Evolutionary conservation across 2,329 filamentous ascomycete species (phyloP).

Genomic region (Fusarium nematophilum): DNA sequence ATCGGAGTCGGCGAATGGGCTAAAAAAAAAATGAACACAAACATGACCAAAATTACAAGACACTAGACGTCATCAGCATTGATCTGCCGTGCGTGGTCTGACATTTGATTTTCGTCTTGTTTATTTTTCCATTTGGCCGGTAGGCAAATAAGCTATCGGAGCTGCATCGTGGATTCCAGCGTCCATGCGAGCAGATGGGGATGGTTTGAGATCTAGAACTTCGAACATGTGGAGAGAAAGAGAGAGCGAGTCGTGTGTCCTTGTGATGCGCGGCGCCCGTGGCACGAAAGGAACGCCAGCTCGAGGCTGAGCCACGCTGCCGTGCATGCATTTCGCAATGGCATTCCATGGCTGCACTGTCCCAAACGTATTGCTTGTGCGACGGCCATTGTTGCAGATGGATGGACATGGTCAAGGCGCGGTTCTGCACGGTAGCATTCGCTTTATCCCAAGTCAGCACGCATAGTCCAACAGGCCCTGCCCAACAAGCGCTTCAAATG

Average conservation of each 20-base stretch:
- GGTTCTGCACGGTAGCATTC: not conserved
- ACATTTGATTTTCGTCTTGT: not conserved
- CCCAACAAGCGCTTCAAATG: conserved; percentile 12
- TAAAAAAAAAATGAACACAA: conserved; percentile 16
- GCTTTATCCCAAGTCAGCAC: conserved; percentile 3
- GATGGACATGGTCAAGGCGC: not conserved
- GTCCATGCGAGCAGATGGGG: conserved; percentile 30
- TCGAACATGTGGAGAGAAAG: conserved; percentile 29
- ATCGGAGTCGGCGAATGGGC: conserved; percentile 33
- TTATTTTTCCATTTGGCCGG: not conserved
- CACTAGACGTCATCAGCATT: not conserved
- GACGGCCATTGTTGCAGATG: conserved; percentile 6
- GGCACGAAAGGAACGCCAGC: conserved; percentile 1
- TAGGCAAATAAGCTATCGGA: conserved; percentile 13
- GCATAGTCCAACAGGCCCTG: not conserved
- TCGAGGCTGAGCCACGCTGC: conserved; percentile 14
- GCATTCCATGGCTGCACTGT: conserved; percentile 18
- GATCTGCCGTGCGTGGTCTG: not conserved
- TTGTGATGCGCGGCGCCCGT: conserved; percentile 6
- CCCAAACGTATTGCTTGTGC: conserved; percentile 7
- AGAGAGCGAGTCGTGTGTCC: conserved; percentile 7
- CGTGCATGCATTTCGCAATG: conserved; percentile 21
- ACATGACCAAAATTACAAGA: conserved; percentile 1
- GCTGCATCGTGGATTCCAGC: conserved; percentile 21
- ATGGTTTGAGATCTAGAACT: conserved; percentile 25